A percentile compares a stretch with the other conserved stretches of the same genome.
Conservation (phyloP, 495 filamentous ascomycete species). For the Antarctomyces pellizariae region DNA sequence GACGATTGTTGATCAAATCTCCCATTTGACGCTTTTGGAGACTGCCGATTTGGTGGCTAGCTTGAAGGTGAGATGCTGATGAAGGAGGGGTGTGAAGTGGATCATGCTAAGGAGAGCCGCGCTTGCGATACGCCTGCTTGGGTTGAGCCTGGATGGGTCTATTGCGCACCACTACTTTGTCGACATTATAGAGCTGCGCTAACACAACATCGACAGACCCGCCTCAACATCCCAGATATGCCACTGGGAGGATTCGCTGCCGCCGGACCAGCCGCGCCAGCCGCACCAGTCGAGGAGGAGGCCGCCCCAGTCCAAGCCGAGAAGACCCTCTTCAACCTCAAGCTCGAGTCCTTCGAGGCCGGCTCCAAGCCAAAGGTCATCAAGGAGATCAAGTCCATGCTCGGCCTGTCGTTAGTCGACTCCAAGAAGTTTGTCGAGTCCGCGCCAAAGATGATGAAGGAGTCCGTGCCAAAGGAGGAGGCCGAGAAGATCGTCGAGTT, state of each 20-base stretch:
- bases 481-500: slow-evolving; percentile 92
- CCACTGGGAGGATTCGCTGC: slow-evolving; percentile 75
- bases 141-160: no score
- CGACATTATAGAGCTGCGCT: background rate
- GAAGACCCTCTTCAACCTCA: slow-evolving; percentile 94
- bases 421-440: slow-evolving; percentile 99
- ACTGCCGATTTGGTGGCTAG: slow-evolving; percentile 84
- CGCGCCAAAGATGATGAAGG: slow-evolving; percentile 94
- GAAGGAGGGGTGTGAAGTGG: no score
- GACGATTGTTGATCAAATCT: slow-evolving; percentile 91
- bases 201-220: slow-evolving; percentile 31
- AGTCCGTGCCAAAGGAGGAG: slow-evolving; percentile 93
- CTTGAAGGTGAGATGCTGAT: slow-evolving; percentile 65
- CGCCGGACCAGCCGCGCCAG: slow-evolving; percentile 33
- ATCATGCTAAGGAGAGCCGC: no score
- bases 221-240: slow-evolving; percentile 93
- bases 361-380: slow-evolving; percentile 90
- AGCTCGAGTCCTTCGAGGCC: slow-evolving; percentile 72
- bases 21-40: slow-evolving; percentile 89
- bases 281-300: slow-evolving; percentile 49
- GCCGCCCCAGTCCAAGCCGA: slow-evolving; percentile 69
- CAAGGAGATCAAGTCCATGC: slow-evolving; percentile 94
- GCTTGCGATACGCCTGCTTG: no score
- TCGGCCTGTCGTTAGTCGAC: slow-evolving; percentile 89
- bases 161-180: background rate